A percentile compares a stretch with the other conserved stretches of the same genome.
Conservation (phyloP, 208 protist genomes). For the Acanthamoeba triangularis region DNA sequence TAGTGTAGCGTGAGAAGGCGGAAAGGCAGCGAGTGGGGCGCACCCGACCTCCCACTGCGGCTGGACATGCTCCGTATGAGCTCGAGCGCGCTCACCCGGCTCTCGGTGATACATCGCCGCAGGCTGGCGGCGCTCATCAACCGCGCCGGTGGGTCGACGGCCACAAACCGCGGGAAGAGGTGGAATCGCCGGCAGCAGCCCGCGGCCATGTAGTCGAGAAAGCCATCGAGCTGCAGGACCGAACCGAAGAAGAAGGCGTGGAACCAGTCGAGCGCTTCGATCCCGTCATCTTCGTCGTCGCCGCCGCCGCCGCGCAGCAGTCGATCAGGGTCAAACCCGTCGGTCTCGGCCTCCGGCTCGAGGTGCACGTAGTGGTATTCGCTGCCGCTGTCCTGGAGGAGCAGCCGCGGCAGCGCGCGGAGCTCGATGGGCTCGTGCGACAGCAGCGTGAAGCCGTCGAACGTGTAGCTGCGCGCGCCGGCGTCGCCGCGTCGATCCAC, state of each 20-base stretch:
- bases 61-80: background rate
- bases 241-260: background rate
- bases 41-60: background rate
- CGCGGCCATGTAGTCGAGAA: background rate
- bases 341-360: background rate
- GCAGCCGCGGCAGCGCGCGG: background rate
- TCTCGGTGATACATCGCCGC: background rate
- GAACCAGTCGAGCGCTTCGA: conserved; percentile 44
- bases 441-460: conserved; percentile 8
- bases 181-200: conserved; percentile 7
- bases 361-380: background rate
- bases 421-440: background rate
- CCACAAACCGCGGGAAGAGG: background rate
- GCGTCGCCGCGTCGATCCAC: background rate
- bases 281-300: background rate
- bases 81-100: background rate
- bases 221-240: background rate
- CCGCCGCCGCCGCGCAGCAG: background rate
- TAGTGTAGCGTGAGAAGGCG: background rate
- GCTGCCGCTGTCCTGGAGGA: background rate
- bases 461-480: background rate
- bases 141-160: background rate
- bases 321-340: background rate
- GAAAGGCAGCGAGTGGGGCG: background rate
- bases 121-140: background rate